phyloP scores from a whole-genome alignment of 805 yeast genomes.

The Metschnikowia gruessii region DNA sequence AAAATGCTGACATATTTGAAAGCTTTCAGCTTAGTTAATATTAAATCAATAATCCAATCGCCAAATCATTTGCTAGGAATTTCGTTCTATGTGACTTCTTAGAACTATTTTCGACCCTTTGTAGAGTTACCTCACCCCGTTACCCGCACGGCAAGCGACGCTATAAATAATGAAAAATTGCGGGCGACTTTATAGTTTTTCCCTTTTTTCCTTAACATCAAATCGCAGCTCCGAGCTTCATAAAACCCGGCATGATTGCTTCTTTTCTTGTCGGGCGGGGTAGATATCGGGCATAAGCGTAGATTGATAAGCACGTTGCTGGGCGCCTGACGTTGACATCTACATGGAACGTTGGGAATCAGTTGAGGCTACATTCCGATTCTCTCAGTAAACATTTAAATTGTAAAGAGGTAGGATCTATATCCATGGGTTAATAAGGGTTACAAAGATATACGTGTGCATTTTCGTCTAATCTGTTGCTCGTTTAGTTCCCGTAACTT shows the following conservation, averaged over 20 bases:
- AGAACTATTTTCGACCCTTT: not conserved
- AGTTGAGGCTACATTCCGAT: constrained; percentile 22
- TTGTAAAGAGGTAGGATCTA: too few relatives aligned
- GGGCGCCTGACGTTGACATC: constrained; percentile 26
- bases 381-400: not conserved
- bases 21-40: too few relatives aligned
- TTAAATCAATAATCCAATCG: too few relatives aligned
- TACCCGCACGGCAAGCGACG: constrained; percentile 10
- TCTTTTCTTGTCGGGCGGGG: constrained; percentile 15
- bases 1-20: too few relatives aligned
- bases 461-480: too few relatives aligned
- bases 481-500: too few relatives aligned
- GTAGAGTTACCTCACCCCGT: not conserved
- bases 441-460: too few relatives aligned
- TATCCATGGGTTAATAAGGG: too few relatives aligned
- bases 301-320: constrained; percentile 24
- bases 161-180: not conserved
- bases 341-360: constrained; percentile 24
- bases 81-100: too few relatives aligned
- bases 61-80: too few relatives aligned
- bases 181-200: not conserved
- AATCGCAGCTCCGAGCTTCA: constrained; percentile 23
- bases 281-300: constrained; percentile 20
- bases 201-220: constrained; percentile 13
- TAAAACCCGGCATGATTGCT: constrained; percentile 11